Percentiles rank a stretch among this genome's conserved stretches.
Evolutionary conservation across 768 basidiomycete genomes (phyloP).

Genomic region (Lyophyllum semitale): DNA sequence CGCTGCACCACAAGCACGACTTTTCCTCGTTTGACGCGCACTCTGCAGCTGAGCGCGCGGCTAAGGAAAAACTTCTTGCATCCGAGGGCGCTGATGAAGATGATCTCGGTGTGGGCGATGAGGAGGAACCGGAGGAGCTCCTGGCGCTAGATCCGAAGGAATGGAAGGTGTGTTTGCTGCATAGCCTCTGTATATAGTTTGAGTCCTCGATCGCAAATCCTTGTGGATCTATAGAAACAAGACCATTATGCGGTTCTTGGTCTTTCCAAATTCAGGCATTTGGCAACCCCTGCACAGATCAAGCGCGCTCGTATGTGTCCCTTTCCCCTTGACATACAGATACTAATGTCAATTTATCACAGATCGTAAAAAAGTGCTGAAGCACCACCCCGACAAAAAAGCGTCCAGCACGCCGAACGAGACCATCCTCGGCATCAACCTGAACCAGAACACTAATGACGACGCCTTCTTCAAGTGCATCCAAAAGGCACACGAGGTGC

Average conservation of each 20-base stretch:
- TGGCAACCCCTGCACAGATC: conserved; percentile 88
- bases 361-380: conserved; percentile 99
- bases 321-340: background rate
- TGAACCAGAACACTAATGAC: conserved; percentile 85
- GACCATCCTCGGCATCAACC: conserved; percentile 48
- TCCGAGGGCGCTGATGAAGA: conserved; percentile 65
- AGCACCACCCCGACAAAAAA: conserved; percentile 98
- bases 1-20: conserved; percentile 71
- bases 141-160: conserved; percentile 90
- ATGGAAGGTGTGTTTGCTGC: conserved; percentile 74
- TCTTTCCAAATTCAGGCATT: conserved; percentile 85
- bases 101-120: conserved; percentile 92
- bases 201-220: background rate
- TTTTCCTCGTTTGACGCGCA: conserved; percentile 84
- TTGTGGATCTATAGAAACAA: conserved; percentile 69
- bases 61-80: conserved; percentile 44
- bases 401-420: conserved; percentile 35
- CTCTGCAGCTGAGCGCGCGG: conserved; percentile 40
- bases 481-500: conserved; percentile 94
- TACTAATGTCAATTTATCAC: conserved; percentile 2
- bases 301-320: conserved; percentile 85
- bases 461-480: conserved; percentile 99
- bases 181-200: background rate
- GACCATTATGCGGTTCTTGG: conserved; percentile 98
- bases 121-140: conserved; percentile 74